phyloP scores from a whole-genome alignment of 2,329 filamentous ascomycete species.

The Verticillium tricorpus region DNA sequence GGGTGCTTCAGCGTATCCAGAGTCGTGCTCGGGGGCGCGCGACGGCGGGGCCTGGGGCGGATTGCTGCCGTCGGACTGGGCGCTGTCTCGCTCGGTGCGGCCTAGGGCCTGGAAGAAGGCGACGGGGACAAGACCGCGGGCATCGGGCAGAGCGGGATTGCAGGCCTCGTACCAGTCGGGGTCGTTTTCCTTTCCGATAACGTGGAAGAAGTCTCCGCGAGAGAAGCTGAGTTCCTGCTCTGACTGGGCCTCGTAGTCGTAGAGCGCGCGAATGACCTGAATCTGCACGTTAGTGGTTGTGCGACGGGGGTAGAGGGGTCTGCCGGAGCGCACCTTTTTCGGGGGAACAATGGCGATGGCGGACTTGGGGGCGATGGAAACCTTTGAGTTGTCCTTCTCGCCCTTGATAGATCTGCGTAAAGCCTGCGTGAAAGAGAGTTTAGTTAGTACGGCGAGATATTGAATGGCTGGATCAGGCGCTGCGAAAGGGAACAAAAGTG shows the following conservation, averaged over 20 bases:
- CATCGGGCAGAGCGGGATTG: conserved; percentile 84
- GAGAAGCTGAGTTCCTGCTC: conserved; percentile 83
- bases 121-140: conserved; percentile 87
- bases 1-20: conserved; percentile 70
- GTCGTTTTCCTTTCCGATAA: conserved; percentile 93
- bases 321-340: conserved; percentile 68
- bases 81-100: conserved; percentile 87
- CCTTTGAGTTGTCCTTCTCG: conserved; percentile 73
- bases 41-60: conserved; percentile 37
- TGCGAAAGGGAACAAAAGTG: conserved; percentile 2
- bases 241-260: conserved; percentile 79
- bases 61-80: conserved; percentile 56
- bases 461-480: background rate
- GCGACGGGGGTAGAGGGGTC: background rate
- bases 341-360: conserved; percentile 85
- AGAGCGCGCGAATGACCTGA: conserved; percentile 94
- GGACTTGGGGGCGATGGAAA: conserved; percentile 78
- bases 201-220: conserved; percentile 96
- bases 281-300: background rate
- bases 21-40: conserved; percentile 77
- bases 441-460: conserved; percentile 30
- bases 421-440: conserved; percentile 53
- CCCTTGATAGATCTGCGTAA: conserved; percentile 87
- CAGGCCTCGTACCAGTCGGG: conserved; percentile 97
- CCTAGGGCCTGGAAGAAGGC: conserved; percentile 89